Evolutionary conservation across 73 alveolate species (phyloP), one percentile per base, ranked within the genome.

Genomic region (Paramecium pentaurelia): DNA sequence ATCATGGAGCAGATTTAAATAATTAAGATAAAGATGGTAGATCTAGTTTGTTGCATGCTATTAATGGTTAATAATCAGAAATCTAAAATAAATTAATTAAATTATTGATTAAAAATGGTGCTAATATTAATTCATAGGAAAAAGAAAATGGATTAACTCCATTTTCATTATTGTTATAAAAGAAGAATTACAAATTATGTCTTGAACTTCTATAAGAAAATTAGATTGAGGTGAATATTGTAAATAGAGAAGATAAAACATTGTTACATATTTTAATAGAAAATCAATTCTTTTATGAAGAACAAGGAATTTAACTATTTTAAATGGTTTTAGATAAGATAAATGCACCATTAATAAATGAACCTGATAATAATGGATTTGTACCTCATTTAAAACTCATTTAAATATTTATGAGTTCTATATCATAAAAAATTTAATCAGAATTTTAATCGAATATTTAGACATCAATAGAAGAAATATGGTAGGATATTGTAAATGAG

Each of bases 121-220:
- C 98, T 22, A 95, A 95, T 71, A 84, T 97, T 80, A 77, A 97
- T 68, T 77, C 96, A 10, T 86, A 94, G 86, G 95, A 96, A 58
- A 93, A 54, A 54, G 70, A 95, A 71, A 71, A 90, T 8, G 98
- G 98, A 32, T 84, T 92, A 77, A 95, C 97, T n/a, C 96, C 99
- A n/a, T 80, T 80, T 25, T 40, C 58, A 18, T 32, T 25, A 80
- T 60, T 64, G 8, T 27, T 80, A 4, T 27, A 12, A 14, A 25
- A 25, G 14, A 20, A 49, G 49, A 45, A 80, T 45, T 45, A 9
- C 7, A 10, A 36, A 11, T 12, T 36, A 20, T 27, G 49, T 47
- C 75, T 40, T 18, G 49, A 45, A 25, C 58, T 80, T 10, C 6
- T 80, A 1, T 0, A 20, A 25, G 49, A 38, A 27, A 8, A 16